Conservation (phyloP, 805 yeast species). For the Candida easanensis region DNA sequence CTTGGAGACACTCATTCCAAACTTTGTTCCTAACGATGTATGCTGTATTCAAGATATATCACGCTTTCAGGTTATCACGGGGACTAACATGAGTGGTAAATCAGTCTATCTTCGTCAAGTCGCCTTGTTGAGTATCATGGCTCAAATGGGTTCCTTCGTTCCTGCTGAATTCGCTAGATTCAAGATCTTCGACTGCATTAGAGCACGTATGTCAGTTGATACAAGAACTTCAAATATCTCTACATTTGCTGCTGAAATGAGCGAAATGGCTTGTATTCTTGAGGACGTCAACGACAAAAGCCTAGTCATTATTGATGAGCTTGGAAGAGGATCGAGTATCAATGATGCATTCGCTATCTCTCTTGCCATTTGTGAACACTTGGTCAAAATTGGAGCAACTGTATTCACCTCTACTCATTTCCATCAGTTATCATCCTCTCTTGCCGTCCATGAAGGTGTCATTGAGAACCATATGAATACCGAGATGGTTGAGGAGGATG, state of each 20-base stretch:
- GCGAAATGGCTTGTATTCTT: slow-evolving; percentile 44
- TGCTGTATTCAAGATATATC: slow-evolving; percentile 34
- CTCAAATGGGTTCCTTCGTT: slow-evolving; percentile 55
- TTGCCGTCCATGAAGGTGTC: slow-evolving; percentile 35
- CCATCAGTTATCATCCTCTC: slow-evolving; percentile 35
- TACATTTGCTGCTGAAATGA: slow-evolving; percentile 46
- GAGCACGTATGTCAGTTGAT: slow-evolving; percentile 39
- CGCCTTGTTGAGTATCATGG: slow-evolving; percentile 46
- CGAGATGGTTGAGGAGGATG: slow-evolving; percentile 16
- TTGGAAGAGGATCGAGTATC: slow-evolving; percentile 51
- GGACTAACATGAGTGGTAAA: slow-evolving; percentile 65
- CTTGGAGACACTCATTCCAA: slow-evolving; percentile 29
- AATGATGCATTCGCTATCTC: slow-evolving; percentile 54
- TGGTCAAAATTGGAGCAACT: slow-evolving; percentile 28
- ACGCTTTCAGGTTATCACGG: slow-evolving; percentile 49
- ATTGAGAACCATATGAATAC: slow-evolving; percentile 37
- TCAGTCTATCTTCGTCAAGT: slow-evolving; percentile 54
- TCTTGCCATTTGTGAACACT: slow-evolving; percentile 39
- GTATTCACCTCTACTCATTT: slow-evolving; percentile 46
- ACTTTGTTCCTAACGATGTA: slow-evolving; percentile 39
- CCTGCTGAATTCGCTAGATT: slow-evolving; percentile 44
- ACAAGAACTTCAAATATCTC: slow-evolving; percentile 31
- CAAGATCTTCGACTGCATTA: slow-evolving; percentile 37
- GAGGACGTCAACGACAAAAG: slow-evolving; percentile 31
- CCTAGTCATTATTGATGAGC: slow-evolving; percentile 50